Percentiles rank a stretch among this genome's conserved stretches.
Evolutionary conservation across 139 green algal genomes (phyloP).

Genomic region (Chlorella vulgaris): DNA sequence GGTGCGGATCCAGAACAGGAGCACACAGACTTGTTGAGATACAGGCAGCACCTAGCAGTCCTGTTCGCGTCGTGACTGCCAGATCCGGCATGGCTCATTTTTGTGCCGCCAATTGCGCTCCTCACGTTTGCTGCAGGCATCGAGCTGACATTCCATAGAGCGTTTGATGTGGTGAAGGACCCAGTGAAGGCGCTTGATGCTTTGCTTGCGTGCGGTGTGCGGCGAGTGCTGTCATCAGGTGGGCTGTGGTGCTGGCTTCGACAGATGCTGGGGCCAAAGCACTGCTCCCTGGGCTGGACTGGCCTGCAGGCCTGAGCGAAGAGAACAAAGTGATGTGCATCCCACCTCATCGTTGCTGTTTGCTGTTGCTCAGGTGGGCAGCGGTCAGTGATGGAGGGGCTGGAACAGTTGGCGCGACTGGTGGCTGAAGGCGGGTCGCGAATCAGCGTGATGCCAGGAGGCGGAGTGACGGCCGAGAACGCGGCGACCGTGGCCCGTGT

Average conservation of each 20-base stretch:
- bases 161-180: conserved; percentile 41
- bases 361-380: not conserved
- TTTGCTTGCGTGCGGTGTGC: conserved; percentile 33
- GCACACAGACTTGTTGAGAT: no score
- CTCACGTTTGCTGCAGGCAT: conserved; percentile 21
- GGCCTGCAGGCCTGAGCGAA: not conserved
- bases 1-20: not conserved
- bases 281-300: not conserved
- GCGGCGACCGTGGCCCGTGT: conserved; percentile 19
- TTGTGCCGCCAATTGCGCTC: not conserved
- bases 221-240: conserved; percentile 22
- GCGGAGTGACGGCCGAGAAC: conserved; percentile 37
- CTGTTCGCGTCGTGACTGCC: not conserved
- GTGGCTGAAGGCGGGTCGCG: conserved; percentile 16
- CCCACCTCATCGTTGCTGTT: not conserved
- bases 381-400: conserved; percentile 19
- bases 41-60: no score
- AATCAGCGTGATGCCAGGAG: conserved; percentile 43
- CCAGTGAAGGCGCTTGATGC: conserved; percentile 23
- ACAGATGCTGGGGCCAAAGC: no score
- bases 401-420: conserved; percentile 17
- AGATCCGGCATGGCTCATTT: no score
- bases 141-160: conserved; percentile 49
- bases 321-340: no score
- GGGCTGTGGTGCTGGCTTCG: not conserved